A percentile compares a stretch with the other conserved stretches of the same genome.
These are phyloP conservation scores for Cucumis cinereus DNA, from an alignment of 306 rosid genomes.

Conservation along the genomic window DNA sequence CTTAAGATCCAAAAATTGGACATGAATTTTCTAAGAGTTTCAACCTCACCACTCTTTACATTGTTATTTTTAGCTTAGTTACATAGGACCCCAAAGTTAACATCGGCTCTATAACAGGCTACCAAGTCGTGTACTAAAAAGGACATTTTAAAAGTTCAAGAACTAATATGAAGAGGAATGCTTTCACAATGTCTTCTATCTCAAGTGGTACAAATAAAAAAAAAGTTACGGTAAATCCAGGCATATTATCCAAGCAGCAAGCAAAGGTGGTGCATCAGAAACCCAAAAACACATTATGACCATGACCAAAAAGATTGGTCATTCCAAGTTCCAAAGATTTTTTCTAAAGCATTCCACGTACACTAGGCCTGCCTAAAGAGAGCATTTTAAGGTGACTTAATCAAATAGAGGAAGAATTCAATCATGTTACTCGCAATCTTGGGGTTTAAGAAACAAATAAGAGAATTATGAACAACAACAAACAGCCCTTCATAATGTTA, in stretches of 20 bases:
- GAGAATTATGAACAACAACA: not conserved
- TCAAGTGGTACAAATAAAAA: not conserved
- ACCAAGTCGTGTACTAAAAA: not conserved
- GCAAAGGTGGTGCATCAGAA: not conserved
- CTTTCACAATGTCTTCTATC: not conserved
- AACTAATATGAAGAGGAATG: not conserved
- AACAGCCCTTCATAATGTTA: not conserved
- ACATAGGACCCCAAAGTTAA: too few species aligned
- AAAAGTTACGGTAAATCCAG: not conserved
- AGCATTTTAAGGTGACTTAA: not conserved
- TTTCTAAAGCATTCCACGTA: not conserved
- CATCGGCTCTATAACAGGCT: too few species aligned
- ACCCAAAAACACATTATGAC: not conserved
- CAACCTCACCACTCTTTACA: too few species aligned
- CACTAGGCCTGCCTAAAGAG: not conserved
- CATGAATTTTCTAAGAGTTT: not conserved
- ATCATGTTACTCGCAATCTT: not conserved
- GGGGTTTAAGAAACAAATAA: not conserved
- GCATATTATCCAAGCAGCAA: not conserved
- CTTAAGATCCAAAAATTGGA: not conserved
- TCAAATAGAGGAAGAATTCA: not conserved
- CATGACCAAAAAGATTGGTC: not conserved
- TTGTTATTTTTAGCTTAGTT: too few species aligned
- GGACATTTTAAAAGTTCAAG: not conserved
- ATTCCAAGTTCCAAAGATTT: not conserved